A percentile compares a stretch with the other conserved stretches of the same genome.
phyloP scores from a whole-genome alignment of 352 stramenopile genomes.

The Salisapilia sapeloensis region DNA sequence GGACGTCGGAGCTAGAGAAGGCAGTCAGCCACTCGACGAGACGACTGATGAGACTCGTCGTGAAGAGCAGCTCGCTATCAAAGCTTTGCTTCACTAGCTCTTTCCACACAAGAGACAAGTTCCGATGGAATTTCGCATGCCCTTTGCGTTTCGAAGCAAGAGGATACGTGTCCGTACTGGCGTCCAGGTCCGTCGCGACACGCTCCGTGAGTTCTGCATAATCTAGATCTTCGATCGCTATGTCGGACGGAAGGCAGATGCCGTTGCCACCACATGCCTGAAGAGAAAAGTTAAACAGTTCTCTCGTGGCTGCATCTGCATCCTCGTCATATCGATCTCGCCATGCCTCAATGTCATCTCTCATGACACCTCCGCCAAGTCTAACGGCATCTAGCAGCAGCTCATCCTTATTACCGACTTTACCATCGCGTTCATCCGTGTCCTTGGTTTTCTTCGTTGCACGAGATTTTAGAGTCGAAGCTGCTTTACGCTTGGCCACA shows the following conservation, averaged over 20 bases:
- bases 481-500: too few species aligned
- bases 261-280: conserved; percentile 30
- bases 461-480: too few species aligned
- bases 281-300: conserved; percentile 53
- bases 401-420: conserved; percentile 6
- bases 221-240: conserved; percentile 26
- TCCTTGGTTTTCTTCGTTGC: background rate
- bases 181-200: background rate
- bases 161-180: conserved; percentile 23
- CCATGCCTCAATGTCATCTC: conserved; percentile 36
- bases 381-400: conserved; percentile 9
- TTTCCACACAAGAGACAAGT: conserved; percentile 66
- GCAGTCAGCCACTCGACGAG: conserved; percentile 72
- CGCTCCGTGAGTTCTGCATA: conserved; percentile 52
- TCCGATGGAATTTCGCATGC: conserved; percentile 39
- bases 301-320: conserved; percentile 23
- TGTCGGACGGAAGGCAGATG: conserved; percentile 22
- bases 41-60: conserved; percentile 29
- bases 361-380: background rate
- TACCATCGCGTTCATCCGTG: background rate
- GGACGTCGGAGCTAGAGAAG: conserved; percentile 70
- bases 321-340: conserved; percentile 51
- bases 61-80: conserved; percentile 72
- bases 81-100: conserved; percentile 58
- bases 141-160: conserved; percentile 37